Evolutionary conservation across 768 basidiomycete genomes (phyloP).

Genomic region (Lentinus tigrinus): DNA sequence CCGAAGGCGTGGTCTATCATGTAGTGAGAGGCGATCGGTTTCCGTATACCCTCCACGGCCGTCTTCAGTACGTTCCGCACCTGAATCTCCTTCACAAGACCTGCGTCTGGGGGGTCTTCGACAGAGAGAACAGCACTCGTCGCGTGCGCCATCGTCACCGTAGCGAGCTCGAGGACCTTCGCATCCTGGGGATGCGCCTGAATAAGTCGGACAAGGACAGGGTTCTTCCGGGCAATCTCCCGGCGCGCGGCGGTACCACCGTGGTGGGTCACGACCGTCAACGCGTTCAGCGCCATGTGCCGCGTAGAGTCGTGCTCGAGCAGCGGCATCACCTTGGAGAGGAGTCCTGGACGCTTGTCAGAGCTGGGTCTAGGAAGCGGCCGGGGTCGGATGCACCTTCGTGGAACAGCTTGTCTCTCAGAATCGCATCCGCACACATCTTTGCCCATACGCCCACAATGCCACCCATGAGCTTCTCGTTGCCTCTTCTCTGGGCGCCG

Average conservation of each 20-base stretch:
- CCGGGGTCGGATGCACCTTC: constrained; percentile 39
- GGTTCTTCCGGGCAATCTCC: constrained; percentile 49
- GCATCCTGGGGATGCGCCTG: constrained; percentile 51
- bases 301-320: constrained; percentile 47
- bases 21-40: constrained; percentile 40
- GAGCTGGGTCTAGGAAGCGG: not conserved
- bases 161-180: constrained; percentile 46
- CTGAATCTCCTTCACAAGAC: constrained; percentile 38
- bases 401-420: constrained; percentile 58
- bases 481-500: constrained; percentile 33
- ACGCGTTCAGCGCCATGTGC: constrained; percentile 51
- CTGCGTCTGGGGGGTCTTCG: constrained; percentile 36
- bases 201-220: constrained; percentile 44
- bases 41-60: constrained; percentile 41
- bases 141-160: constrained; percentile 51
- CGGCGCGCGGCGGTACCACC: constrained; percentile 49
- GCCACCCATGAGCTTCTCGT: constrained; percentile 52
- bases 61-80: constrained; percentile 40
- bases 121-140: constrained; percentile 39
- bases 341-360: constrained; percentile 40
- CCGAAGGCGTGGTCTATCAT: constrained; percentile 53
- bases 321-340: constrained; percentile 57
- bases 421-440: constrained; percentile 58
- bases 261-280: constrained; percentile 62
- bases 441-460: constrained; percentile 63